Percentiles rank a stretch among this genome's conserved stretches.
Evolutionary conservation across 1,284 basidiomycete genomes (phyloP).

Genomic region (Inonotus obliquus): DNA sequence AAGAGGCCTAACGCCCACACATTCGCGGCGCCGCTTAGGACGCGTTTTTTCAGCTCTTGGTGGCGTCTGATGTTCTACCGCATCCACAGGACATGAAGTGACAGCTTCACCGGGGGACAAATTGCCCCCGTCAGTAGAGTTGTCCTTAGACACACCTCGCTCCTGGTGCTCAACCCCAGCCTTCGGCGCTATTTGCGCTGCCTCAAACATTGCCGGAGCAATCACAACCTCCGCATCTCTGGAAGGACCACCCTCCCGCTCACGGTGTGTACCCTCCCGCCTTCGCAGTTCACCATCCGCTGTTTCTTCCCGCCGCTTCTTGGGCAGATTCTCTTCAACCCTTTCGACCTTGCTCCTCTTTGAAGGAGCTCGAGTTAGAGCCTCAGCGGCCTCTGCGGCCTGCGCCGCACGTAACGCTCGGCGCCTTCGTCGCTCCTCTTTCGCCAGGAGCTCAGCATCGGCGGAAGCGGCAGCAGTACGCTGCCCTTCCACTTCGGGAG

Average conservation of each 20-base stretch:
- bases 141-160: too few relatives aligned
- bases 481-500: background rate
- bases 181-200: too few relatives aligned
- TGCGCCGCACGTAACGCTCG: background rate
- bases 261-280: background rate
- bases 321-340: background rate
- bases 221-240: background rate
- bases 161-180: too few relatives aligned
- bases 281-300: background rate
- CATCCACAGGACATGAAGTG: background rate
- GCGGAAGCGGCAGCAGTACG: background rate
- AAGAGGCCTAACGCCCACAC: background rate
- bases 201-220: too few relatives aligned
- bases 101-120: background rate
- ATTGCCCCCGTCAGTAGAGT: background rate
- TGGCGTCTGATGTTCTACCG: background rate
- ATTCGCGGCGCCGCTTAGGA: background rate
- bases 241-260: background rate
- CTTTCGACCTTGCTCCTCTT: background rate
- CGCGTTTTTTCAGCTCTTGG: background rate
- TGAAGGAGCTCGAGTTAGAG: background rate
- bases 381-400: background rate
- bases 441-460: background rate
- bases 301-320: background rate
- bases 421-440: background rate